Conservation (phyloP, 495 filamentous ascomycete genomes). For the Darksidea phi region DNA sequence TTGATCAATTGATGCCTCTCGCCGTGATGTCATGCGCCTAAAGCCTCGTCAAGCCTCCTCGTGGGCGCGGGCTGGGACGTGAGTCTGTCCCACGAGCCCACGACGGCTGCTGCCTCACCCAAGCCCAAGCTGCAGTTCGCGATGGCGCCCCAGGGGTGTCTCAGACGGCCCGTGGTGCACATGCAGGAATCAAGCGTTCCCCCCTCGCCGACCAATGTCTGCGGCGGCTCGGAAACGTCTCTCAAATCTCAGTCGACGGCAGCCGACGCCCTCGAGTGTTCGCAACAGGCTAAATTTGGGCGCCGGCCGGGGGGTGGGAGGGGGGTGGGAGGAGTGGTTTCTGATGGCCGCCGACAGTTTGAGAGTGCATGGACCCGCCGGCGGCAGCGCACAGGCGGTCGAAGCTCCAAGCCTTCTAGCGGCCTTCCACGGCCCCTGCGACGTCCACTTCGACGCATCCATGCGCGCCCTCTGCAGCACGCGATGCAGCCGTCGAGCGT, state of each 20-base stretch:
- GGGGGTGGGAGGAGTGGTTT: too few relatives aligned
- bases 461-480: constrained; percentile 1
- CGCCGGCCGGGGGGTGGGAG: constrained; percentile 9
- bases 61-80: neutral
- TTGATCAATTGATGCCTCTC: too few relatives aligned
- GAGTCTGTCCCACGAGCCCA: neutral
- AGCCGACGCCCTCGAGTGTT: constrained; percentile 7
- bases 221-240: too few relatives aligned
- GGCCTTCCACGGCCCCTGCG: constrained; percentile 23
- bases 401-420: constrained; percentile 31
- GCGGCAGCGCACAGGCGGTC: constrained; percentile 13
- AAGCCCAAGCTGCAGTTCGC: neutral
- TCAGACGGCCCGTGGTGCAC: constrained; percentile 3
- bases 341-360: neutral
- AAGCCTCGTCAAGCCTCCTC: neutral
- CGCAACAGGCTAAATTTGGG: constrained; percentile 33
- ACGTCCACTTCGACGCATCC: constrained; percentile 9
- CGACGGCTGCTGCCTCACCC: neutral
- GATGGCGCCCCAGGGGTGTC: constrained; percentile 19
- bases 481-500: constrained; percentile 1
- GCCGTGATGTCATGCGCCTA: neutral
- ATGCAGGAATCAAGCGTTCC: too few relatives aligned
- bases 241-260: too few relatives aligned
- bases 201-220: too few relatives aligned
- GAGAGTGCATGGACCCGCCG: constrained; percentile 8